Evolutionary conservation across 2,329 filamentous ascomycete species (phyloP), one percentile per base, ranked within the genome.

Genomic region (Xylariales sp.): DNA sequence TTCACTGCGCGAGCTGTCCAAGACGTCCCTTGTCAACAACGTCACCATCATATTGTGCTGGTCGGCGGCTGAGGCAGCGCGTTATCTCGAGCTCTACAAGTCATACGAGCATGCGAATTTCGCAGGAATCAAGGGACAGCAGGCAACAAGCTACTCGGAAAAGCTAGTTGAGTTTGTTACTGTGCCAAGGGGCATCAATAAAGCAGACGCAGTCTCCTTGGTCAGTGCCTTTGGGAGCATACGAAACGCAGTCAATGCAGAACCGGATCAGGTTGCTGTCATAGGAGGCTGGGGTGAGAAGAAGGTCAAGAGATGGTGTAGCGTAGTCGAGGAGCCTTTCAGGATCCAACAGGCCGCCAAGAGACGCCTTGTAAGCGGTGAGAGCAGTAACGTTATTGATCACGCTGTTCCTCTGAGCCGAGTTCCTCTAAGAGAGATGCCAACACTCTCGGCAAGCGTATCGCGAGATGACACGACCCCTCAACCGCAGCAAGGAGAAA

Each of bases 241-340:
- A 44, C 80, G 83, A 51, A 86, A 85, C 27, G 91, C 91, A 1
- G 73, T 97, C 45, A 96, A 96, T 61, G 91, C 89, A 2, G 78
- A 85, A 32, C 80, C 87, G 0, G 93, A 97, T 59, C 86, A 95
- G 62, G 76, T 98, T 25, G 80, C 82, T 11, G 69, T 87, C 47
- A 80, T 98, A n/a, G 78, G 83, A 21, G 93, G 93, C 1, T 98
- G 90, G 90, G 93, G 93, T 24, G 88, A 94, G 64, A 89, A 88
- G 68, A 98, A 98, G 64, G 88, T 96, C 16, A 84, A 86, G 62
- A 78, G 81, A 44, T 97, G 91, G 91, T 84, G 77, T 51, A 76
- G 72, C 43, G 84, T 86, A 8, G 85, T 96, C 2, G 78, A 88
- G 45, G 89, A 95, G 63, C 88, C 88, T 1, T 96, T 97, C 54